These are phyloP conservation scores for Endocarpon pusillum DNA, from an alignment of 495 filamentous ascomycete species.

Conservation along the genomic window DNA sequence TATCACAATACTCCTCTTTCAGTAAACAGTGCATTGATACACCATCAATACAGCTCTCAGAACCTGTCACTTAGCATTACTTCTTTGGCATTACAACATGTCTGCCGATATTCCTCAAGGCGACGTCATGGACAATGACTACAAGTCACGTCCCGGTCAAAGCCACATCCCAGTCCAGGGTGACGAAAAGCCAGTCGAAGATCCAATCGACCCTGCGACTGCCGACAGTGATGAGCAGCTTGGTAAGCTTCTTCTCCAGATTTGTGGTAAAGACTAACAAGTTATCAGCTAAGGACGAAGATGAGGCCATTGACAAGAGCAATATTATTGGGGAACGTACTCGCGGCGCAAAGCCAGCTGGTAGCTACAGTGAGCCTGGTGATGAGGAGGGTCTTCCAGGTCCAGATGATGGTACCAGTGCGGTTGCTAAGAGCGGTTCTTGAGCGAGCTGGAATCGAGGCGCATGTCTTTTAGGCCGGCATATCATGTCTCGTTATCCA, in stretches of 20 bases:
- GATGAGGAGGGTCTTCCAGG: slow-evolving; percentile 28
- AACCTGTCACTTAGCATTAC: no score
- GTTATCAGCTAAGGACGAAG: slow-evolving; percentile 29
- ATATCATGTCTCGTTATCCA: no score
- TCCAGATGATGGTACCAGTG: slow-evolving; percentile 10
- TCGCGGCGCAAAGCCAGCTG: slow-evolving; percentile 22
- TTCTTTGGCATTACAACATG: no score
- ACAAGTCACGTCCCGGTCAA: slow-evolving; percentile 23
- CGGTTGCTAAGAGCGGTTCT: no score
- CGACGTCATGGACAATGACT: slow-evolving; percentile 19
- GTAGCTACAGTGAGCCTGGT: slow-evolving; percentile 32
- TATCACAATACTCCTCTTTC: no score
- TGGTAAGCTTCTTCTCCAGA: slow-evolving; percentile 18
- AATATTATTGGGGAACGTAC: slow-evolving; percentile 33
- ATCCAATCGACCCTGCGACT: slow-evolving; percentile 22
- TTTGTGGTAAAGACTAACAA: slow-evolving; percentile 1
- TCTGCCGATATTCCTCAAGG: no score
- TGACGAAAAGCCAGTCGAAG: slow-evolving; percentile 31
- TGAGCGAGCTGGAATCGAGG: no score
- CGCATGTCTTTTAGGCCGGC: no score
- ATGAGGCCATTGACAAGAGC: slow-evolving; percentile 31
- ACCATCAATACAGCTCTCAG: no score
- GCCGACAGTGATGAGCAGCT: slow-evolving; percentile 34
- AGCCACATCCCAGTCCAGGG: slow-evolving; percentile 31
- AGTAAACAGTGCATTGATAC: no score